Evolutionary conservation across 805 yeast genomes (phyloP).

Genomic region (Henningerozyma blattae): DNA sequence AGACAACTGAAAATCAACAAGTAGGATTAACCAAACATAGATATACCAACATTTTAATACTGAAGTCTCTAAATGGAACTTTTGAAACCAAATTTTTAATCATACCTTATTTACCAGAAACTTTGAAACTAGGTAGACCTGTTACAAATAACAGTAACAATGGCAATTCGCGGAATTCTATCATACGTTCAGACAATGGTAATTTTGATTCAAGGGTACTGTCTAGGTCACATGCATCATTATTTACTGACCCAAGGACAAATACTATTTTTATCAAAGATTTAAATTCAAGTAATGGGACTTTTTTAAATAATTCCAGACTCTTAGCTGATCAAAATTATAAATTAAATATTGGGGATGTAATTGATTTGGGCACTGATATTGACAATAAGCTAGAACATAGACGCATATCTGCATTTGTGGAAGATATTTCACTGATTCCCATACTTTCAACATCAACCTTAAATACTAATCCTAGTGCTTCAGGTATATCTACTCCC

Average conservation of each 20-base stretch:
- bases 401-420: conserved; percentile 67
- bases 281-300: conserved; percentile 82
- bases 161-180: background rate
- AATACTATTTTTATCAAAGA: conserved; percentile 67
- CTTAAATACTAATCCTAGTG: no score
- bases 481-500: background rate
- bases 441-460: conserved; percentile 13
- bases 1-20: no score
- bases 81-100: conserved; percentile 62
- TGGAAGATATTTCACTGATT: conserved; percentile 53
- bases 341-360: conserved; percentile 58
- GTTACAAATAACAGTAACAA: conserved; percentile 27
- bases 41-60: conserved; percentile 43
- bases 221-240: conserved; percentile 81
- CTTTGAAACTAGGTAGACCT: conserved; percentile 77
- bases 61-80: conserved; percentile 63
- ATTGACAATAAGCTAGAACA: conserved; percentile 51
- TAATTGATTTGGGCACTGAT: conserved; percentile 77
- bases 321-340: conserved; percentile 33
- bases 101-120: conserved; percentile 68
- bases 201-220: conserved; percentile 88
- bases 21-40: conserved; percentile 9
- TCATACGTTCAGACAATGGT: conserved; percentile 57
- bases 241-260: conserved; percentile 49
- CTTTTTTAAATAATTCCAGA: conserved; percentile 66